Conservation (phyloP, 2,329 filamentous ascomycete species). For the Beauveria scarabaeidicola region DNA sequence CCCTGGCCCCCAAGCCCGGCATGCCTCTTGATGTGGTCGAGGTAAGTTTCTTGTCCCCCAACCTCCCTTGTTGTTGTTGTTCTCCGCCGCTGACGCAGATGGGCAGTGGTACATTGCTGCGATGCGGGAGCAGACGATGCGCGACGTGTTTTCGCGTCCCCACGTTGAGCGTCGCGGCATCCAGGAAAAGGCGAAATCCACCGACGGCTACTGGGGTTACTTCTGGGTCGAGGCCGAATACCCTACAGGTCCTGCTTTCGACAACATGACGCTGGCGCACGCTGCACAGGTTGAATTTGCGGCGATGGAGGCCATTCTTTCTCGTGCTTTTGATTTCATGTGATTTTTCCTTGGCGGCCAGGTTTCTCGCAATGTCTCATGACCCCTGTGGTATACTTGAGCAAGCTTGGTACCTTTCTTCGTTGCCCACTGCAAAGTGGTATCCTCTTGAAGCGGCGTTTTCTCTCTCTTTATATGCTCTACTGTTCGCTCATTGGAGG, state of each 20-base stretch:
- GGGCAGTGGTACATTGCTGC: constrained; percentile 47
- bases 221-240: constrained; percentile 41
- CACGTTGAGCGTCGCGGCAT: constrained; percentile 34
- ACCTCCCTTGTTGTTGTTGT: not conserved
- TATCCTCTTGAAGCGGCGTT: not conserved
- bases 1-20: constrained; percentile 40
- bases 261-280: constrained; percentile 39
- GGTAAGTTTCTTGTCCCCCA: constrained; percentile 28
- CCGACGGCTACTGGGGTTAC: constrained; percentile 43
- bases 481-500: not conserved
- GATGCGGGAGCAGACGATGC: constrained; percentile 44
- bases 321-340: constrained; percentile 27
- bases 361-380: no score
- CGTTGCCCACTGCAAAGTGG: no score
- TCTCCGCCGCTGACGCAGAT: not conserved
- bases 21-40: constrained; percentile 45
- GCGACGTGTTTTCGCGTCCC: constrained; percentile 29
- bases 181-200: constrained; percentile 23
- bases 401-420: no score
- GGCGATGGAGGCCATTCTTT: constrained; percentile 41
- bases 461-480: not conserved
- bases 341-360: not conserved
- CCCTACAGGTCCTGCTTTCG: constrained; percentile 32
- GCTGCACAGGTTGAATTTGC: constrained; percentile 38
- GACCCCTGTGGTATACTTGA: no score